Evolutionary conservation across 2,329 filamentous ascomycete genomes (phyloP), one percentile per base, ranked within the genome.

Genomic region (Lachnellula hyalina): DNA sequence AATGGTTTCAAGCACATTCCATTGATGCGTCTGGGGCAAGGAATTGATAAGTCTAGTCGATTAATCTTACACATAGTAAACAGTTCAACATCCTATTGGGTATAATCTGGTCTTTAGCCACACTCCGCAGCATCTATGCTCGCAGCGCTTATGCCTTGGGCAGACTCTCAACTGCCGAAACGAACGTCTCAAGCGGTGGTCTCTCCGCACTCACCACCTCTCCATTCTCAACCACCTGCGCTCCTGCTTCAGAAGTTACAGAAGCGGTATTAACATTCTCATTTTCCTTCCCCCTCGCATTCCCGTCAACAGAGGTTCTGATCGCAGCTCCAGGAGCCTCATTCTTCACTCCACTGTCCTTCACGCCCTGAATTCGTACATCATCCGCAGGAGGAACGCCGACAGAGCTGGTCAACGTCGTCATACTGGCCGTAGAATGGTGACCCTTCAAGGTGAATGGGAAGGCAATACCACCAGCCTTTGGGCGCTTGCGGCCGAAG

Each of bases 391-490:
- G 65, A 4, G 55, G 58, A 12, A 66, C 55, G 11, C 64, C 55
- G 4, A 68, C 61, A 2, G 70, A 57, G 57, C 73, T 75, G 28
- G 71, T 69, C 19, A 90, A 70, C 0, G 87, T 90, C 51, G 86
- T 72, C 79, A 87, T 89, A 71, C 86, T 90, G 0, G 85, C 85
- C 17, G 83, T 87, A 3, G 67, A 67, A 23, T 68, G 63, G 19
- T 86, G 79, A 60, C 79, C 80, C 51, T 79, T 79, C 14, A 92
- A 69, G 54, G 81, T 87, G 65, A 92, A 92, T 0, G 88, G 88
- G 62, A 89, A 79, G 0, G 88, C 86, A 25, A 90, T 81, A 0
- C 86, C 85, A 19, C 82, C 83, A 5, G 87, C 75, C 46, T 83
- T 84, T 0, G 87, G 85, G 2, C 87, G 75, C 65, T 85, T 87